Evolutionary conservation across 2,329 filamentous ascomycete species (phyloP).

Genomic region (Fusarium mundagurra): DNA sequence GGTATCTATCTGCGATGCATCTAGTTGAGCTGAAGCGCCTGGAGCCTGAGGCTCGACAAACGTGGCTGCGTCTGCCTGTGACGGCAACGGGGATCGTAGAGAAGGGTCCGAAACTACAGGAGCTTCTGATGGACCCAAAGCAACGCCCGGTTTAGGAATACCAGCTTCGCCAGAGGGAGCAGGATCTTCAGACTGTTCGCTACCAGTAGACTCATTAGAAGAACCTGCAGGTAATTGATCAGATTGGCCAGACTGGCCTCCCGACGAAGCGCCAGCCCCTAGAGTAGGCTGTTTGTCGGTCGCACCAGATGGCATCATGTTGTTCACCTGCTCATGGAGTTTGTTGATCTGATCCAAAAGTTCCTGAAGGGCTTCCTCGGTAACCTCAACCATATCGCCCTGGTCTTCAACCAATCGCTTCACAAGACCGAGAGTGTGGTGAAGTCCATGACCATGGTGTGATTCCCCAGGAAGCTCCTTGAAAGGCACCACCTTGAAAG

Average conservation of each 20-base stretch:
- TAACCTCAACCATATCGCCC: conserved; percentile 39
- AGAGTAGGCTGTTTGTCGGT: conserved; percentile 6
- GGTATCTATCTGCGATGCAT: neutral
- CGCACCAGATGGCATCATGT: conserved; percentile 38
- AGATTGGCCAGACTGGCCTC: conserved; percentile 19
- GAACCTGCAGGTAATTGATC: conserved; percentile 10
- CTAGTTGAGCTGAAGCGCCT: neutral
- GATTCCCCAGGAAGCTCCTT: conserved; percentile 6
- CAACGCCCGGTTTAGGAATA: neutral
- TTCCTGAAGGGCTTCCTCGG: conserved; percentile 36
- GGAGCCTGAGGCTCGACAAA: neutral
- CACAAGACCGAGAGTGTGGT: conserved; percentile 29
- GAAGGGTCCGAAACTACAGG: neutral
- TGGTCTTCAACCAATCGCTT: conserved; percentile 41
- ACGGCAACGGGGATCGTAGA: neutral
- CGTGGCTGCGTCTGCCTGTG: neutral
- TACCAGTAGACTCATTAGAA: conserved; percentile 1
- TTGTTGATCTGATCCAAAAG: conserved; percentile 44
- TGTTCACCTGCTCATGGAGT: conserved; percentile 43
- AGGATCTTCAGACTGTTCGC: neutral
- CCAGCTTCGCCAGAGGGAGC: neutral
- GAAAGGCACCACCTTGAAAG: conserved; percentile 17
- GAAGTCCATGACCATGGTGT: conserved; percentile 15
- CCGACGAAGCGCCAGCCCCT: conserved; percentile 9
- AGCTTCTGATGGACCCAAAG: neutral